Percentiles rank a stretch among this genome's conserved stretches.
phyloP scores from a whole-genome alignment of 2,329 filamentous ascomycete genomes.

The Fusarium abutilonis region DNA sequence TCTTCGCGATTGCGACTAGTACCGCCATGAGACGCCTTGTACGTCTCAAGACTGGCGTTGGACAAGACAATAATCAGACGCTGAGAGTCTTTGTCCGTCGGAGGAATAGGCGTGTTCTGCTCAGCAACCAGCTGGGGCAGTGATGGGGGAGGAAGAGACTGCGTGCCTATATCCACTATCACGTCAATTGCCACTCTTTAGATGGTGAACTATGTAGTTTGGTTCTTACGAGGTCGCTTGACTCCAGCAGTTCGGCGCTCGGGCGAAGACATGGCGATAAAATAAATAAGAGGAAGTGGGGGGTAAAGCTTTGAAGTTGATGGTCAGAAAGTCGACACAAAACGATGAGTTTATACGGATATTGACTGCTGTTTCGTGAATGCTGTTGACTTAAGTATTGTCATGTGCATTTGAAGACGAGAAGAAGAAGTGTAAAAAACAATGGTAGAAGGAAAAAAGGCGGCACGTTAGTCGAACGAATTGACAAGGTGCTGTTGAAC shows the following conservation, averaged over 20 bases:
- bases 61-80: conserved; percentile 95
- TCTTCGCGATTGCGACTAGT: conserved; percentile 78
- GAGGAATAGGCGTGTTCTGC: conserved; percentile 84
- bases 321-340: conserved; percentile 10
- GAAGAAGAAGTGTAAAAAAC: conserved; percentile 24
- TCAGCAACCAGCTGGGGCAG: conserved; percentile 94
- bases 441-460: conserved; percentile 9
- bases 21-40: conserved; percentile 85
- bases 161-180: conserved; percentile 71
- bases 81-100: conserved; percentile 88
- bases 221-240: conserved; percentile 56
- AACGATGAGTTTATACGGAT: background rate
- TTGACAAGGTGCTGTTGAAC: conserved; percentile 29
- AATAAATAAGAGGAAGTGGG: conserved; percentile 17
- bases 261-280: conserved; percentile 52
- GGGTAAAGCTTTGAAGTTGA: conserved; percentile 18
- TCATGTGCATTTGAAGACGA: conserved; percentile 16
- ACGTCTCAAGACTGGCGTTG: conserved; percentile 97
- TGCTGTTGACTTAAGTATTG: conserved; percentile 8
- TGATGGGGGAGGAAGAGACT: conserved; percentile 91
- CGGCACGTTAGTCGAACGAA: conserved; percentile 6
- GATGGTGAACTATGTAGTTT: conserved; percentile 6
- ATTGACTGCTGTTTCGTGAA: background rate
- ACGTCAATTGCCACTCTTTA: conserved; percentile 32
- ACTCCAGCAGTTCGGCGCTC: conserved; percentile 54